Evolutionary conservation across 148 eudicot species (phyloP).

Genomic region (Rhododendron simsii): DNA sequence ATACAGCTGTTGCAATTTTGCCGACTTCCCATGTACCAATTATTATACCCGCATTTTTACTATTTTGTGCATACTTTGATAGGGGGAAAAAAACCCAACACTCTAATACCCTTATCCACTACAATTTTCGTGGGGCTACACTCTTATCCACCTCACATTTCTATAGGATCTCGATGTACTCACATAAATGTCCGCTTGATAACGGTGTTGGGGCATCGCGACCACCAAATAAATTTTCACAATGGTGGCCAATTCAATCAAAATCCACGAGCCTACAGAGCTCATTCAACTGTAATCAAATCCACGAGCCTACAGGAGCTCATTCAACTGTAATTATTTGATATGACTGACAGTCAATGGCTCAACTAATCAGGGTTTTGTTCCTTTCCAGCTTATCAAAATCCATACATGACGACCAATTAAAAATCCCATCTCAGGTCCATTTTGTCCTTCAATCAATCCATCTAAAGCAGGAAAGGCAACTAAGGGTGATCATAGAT

Average conservation of each 20-base stretch:
- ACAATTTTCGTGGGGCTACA: too few species aligned
- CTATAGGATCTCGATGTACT: too few species aligned
- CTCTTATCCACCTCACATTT: too few species aligned
- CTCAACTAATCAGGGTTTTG: slow-evolving; percentile 1
- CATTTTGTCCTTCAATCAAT: not conserved
- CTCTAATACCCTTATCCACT: too few species aligned
- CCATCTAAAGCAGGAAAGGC: not conserved
- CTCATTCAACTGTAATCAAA: not conserved
- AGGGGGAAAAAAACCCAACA: too few species aligned
- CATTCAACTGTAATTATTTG: slow-evolving; percentile 5
- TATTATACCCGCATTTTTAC: too few species aligned
- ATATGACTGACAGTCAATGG: not conserved
- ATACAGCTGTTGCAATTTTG: too few species aligned
- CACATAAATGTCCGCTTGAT: too few species aligned
- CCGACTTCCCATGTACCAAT: too few species aligned
- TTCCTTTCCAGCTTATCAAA: slow-evolving; percentile 1
- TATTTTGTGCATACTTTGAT: too few species aligned
- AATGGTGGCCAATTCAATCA: not conserved
- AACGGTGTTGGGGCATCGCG: too few species aligned
- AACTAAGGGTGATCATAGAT: not conserved
- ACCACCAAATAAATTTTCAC: not conserved
- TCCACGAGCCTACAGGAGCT: not conserved
- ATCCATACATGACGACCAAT: not conserved
- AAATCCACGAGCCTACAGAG: not conserved
- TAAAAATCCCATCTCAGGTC: slow-evolving; percentile 6